A percentile compares a stretch with the other conserved stretches of the same genome.
Conservation (phyloP, 331 rosid genomes). For the Cydonia oblonga region DNA sequence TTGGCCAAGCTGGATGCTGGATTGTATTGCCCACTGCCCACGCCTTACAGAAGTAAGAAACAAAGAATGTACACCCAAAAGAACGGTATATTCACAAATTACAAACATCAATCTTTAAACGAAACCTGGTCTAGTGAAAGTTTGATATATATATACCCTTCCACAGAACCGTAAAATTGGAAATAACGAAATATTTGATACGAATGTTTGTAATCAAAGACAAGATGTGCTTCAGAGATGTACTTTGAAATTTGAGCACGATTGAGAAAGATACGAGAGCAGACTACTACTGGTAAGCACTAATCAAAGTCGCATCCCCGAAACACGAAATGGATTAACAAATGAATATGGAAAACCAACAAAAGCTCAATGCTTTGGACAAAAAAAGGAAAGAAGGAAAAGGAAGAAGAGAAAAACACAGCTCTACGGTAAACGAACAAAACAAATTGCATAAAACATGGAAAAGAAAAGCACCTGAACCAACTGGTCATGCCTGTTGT, state of each 20-base stretch:
- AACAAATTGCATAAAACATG: conserved; percentile 12
- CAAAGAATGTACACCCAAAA: neutral
- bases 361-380: neutral
- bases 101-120: too few relatives aligned
- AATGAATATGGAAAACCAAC: neutral
- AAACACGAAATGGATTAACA: neutral
- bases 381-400: neutral
- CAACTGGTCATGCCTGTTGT: neutral
- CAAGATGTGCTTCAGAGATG: conserved; percentile 1
- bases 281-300: too few relatives aligned
- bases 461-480: neutral
- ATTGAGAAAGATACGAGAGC: neutral
- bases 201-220: too few relatives aligned
- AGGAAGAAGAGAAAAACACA: neutral
- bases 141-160: too few relatives aligned
- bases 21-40: neutral
- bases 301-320: neutral
- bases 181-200: too few relatives aligned
- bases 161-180: too few relatives aligned
- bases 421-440: conserved; percentile 9
- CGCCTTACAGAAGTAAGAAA: neutral
- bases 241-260: neutral
- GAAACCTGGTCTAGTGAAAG: too few relatives aligned
- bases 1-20: neutral
- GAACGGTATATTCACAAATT: too few relatives aligned